A percentile compares a stretch with the other conserved stretches of the same genome.
These are phyloP conservation scores for Athelia psychrophila DNA, from an alignment of 1,284 basidiomycete species.

Conservation along the genomic window DNA sequence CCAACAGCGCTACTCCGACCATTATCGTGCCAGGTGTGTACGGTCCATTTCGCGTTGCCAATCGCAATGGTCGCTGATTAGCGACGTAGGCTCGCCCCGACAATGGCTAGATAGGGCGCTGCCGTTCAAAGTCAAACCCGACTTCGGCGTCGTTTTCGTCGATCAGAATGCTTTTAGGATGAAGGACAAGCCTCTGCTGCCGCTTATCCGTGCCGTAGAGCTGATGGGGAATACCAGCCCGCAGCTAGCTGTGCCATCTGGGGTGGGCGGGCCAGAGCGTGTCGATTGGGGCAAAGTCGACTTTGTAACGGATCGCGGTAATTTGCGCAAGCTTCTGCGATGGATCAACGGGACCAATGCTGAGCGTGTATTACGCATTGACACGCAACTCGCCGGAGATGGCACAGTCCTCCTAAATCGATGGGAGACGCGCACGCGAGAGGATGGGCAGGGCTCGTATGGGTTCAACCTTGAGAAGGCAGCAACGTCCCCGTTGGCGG, in stretches of 20 bases:
- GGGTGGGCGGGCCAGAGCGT: too few relatives aligned
- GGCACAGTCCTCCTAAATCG: conserved; percentile 52
- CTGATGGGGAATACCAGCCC: too few relatives aligned
- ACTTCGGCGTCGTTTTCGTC: conserved; percentile 40
- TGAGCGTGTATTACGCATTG: conserved; percentile 50
- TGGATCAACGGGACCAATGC: conserved; percentile 38
- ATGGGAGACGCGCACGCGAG: conserved; percentile 38
- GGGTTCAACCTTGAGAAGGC: conserved; percentile 50
- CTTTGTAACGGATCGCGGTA: conserved; percentile 57
- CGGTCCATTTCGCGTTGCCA: conserved; percentile 2
- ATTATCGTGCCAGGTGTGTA: conserved; percentile 52
- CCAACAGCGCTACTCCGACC: conserved; percentile 36
- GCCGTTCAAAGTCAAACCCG: conserved; percentile 47
- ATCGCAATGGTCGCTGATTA: background rate
- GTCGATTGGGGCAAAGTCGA: conserved; percentile 50
- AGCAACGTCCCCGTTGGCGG: conserved; percentile 38
- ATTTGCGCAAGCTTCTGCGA: conserved; percentile 50
- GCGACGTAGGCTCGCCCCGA: conserved; percentile 44
- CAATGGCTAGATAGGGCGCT: conserved; percentile 42
- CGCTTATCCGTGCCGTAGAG: conserved; percentile 50
- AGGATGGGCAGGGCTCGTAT: conserved; percentile 34
- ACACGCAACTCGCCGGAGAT: conserved; percentile 50
- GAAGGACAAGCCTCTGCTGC: conserved; percentile 34
- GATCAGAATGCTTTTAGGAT: conserved; percentile 48
- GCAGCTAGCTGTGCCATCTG: too few relatives aligned